Evolutionary conservation across 164 flowering plant species (phyloP), one percentile per base, ranked within the genome.

Genomic region (Umbellularia californica): DNA sequence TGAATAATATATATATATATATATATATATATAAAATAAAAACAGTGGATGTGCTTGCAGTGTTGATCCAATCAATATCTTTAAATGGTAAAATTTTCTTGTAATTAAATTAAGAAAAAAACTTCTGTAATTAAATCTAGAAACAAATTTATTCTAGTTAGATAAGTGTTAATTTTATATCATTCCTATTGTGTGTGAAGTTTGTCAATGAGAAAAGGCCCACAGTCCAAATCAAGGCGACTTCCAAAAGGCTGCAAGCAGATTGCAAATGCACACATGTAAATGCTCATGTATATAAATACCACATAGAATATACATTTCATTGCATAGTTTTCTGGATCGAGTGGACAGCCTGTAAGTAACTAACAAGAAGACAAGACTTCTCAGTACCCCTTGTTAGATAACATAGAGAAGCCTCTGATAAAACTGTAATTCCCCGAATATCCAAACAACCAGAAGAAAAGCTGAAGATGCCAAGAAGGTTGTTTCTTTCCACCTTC

Each of bases 321-420:
- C 60, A 17, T 65, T 27, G 25, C 25, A 13, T 64, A n/a, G 69
- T 50, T 73, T 19, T 73, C 65, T 24, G 70, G 58, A 65, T 51
- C 70, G 50, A 73, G 65, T 20, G 69, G 75, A 41, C 75, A 72
- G 75, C 69, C 68, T 72, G 75, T 64, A 72, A 47, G 69, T 58
- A 64, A 65, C 22, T 41, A 13, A 15, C 68, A 69, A 58, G 7
- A 13, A 3, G 13, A 55, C n/a, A 41, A 72, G 28, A 23, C 35
- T n/a, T 63, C 69, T 25, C 41, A 30, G 35, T 30, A 3, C 52
- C 5, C 17, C 10, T 41, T 41, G 24, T 64, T 63, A 12, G 1
- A 19, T 55, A 3, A 55, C 5, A 55, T 55, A 15, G n/a, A 55
- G n/a, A 15, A 55, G 12, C 20, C n/a, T 41, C 63, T 55, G 63